Conservation (phyloP, 1,139 yeast genomes). For the Kodamaea alishanica region DNA sequence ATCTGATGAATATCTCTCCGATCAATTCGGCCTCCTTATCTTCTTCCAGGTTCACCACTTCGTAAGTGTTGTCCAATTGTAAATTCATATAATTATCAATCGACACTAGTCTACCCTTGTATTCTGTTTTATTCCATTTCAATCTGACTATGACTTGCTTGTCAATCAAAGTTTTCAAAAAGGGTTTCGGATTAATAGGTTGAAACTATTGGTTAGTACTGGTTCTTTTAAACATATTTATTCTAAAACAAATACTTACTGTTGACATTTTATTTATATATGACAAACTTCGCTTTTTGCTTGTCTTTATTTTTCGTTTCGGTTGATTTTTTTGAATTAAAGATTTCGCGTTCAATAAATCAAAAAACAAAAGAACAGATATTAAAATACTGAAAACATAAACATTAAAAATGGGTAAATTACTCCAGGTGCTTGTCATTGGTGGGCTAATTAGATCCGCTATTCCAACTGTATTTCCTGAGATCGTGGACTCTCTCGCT, state of each 20-base stretch:
- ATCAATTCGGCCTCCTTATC: constrained; percentile 49
- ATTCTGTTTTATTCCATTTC: constrained; percentile 92
- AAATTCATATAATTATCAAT: constrained; percentile 93
- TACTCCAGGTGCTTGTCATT: constrained; percentile 23
- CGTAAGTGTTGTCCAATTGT: constrained; percentile 69
- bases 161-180: constrained; percentile 68
- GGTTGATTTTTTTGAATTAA: not conserved
- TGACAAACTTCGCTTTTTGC: not conserved
- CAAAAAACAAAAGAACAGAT: not conserved
- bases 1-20: constrained; percentile 84
- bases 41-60: constrained; percentile 45
- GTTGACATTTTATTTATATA: constrained; percentile 1
- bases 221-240: not conserved
- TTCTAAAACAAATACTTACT: not conserved
- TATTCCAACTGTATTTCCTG: constrained; percentile 34
- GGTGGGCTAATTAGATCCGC: constrained; percentile 33
- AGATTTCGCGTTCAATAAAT: not conserved
- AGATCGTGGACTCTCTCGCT: constrained; percentile 25
- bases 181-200: constrained; percentile 90
- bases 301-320: not conserved
- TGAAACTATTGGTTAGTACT: constrained; percentile 42
- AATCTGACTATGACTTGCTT: constrained; percentile 76
- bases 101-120: constrained; percentile 72
- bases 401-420: constrained; percentile 18
- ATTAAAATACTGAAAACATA: not conserved